Conservation (phyloP, 1,139 yeast species). For the Geotrichum phurueaensis region DNA sequence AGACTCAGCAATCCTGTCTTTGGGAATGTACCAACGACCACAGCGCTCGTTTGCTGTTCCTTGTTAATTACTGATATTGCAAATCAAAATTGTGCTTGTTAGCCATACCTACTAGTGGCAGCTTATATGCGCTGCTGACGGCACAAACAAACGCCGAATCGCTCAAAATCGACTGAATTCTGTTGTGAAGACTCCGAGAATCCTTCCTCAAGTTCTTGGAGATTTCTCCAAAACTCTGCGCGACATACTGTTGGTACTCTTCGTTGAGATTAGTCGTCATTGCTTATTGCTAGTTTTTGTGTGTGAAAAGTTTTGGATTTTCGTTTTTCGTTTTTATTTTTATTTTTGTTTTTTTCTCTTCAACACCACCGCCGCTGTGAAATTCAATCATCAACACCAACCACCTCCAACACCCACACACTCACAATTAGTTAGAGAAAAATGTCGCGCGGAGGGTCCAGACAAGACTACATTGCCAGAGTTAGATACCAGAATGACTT, state of each 20-base stretch:
- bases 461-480: conserved; percentile 86
- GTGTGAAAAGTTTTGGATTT: background rate
- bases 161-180: conserved; percentile 62
- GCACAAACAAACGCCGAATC: conserved; percentile 48
- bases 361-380: conserved; percentile 1
- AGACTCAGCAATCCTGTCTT: conserved; percentile 39
- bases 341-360: background rate
- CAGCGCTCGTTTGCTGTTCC: conserved; percentile 72
- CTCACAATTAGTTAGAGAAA: conserved; percentile 1
- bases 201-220: conserved; percentile 38
- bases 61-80: conserved; percentile 12
- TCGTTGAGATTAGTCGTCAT: conserved; percentile 5
- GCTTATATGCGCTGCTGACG: conserved; percentile 32
- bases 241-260: conserved; percentile 18
- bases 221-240: conserved; percentile 21
- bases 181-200: conserved; percentile 51
- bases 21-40: conserved; percentile 76
- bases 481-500: conserved; percentile 78
- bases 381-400: background rate
- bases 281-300: background rate
- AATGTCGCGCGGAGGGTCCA: conserved; percentile 23
- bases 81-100: background rate
- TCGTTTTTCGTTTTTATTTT: background rate
- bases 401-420: background rate
- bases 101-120: conserved; percentile 36